Conservation (phyloP, 306 rosid genomes). For the Astragalus membranaceus region DNA sequence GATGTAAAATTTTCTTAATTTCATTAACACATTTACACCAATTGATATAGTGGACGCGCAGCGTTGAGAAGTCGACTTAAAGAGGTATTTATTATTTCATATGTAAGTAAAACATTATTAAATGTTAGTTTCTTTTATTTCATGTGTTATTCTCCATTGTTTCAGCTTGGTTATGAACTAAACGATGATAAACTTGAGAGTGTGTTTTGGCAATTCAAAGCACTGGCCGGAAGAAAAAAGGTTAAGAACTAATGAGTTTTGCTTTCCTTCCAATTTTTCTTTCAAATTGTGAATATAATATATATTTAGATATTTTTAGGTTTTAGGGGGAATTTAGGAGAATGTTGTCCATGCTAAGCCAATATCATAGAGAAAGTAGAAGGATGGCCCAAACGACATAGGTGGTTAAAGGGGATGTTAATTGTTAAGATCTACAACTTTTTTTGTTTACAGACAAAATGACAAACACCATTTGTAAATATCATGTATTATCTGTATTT, state of each 20-base stretch:
- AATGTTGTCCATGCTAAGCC: too few species aligned
- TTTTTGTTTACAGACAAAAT: too few species aligned
- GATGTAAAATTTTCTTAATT: too few species aligned
- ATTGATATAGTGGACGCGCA: constrained; percentile 66
- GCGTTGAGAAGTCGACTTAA: constrained; percentile 58
- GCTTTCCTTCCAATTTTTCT: neutral
- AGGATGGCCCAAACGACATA: too few species aligned
- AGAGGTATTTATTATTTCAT: constrained; percentile 42
- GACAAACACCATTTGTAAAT: too few species aligned
- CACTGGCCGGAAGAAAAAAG: constrained; percentile 70
- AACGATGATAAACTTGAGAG: constrained; percentile 38
- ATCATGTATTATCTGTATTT: too few species aligned
- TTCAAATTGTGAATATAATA: too few species aligned
- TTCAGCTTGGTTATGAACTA: constrained; percentile 75
- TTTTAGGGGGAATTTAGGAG: too few species aligned
- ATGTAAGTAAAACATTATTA: neutral
- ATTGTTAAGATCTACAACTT: too few species aligned
- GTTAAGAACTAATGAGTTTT: constrained; percentile 19
- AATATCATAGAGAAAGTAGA: too few species aligned
- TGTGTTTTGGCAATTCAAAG: constrained; percentile 64
- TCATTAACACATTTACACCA: neutral
- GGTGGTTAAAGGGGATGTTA: too few species aligned
- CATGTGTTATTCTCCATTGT: neutral
- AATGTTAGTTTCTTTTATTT: neutral
- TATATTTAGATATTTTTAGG: too few species aligned